Conservation (phyloP, 352 stramenopile genomes). For the Globisporangium viniferum region DNA sequence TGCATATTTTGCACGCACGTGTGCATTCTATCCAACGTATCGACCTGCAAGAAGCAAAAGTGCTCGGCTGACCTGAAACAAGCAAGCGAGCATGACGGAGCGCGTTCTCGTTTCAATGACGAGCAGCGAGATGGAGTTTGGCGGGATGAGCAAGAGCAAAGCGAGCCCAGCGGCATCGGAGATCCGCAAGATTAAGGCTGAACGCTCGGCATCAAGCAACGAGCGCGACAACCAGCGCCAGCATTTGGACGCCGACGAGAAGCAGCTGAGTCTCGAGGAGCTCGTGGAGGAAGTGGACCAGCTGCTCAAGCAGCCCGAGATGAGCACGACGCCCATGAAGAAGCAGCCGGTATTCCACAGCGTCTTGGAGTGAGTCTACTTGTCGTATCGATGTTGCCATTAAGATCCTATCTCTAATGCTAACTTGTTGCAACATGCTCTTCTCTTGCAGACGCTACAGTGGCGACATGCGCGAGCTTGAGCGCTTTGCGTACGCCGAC, state of each 20-base stretch:
- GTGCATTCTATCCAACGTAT: background rate
- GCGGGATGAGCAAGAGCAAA: background rate
- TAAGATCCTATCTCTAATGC: background rate
- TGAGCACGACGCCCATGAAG: slow-evolving; percentile 27
- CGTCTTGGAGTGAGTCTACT: slow-evolving; percentile 35
- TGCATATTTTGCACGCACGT: background rate
- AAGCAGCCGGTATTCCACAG: slow-evolving; percentile 36
- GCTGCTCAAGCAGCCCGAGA: slow-evolving; percentile 29
- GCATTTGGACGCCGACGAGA: background rate
- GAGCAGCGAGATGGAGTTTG: slow-evolving; percentile 3
- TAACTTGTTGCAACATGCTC: background rate
- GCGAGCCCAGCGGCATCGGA: slow-evolving; percentile 8
- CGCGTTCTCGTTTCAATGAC: slow-evolving; percentile 11
- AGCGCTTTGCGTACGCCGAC: slow-evolving; percentile 72
- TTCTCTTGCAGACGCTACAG: slow-evolving; percentile 28
- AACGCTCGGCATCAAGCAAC: background rate
- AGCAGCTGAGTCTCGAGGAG: slow-evolving; percentile 28
- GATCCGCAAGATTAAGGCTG: slow-evolving; percentile 17
- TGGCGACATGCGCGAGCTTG: slow-evolving; percentile 42
- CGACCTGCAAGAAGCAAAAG: background rate
- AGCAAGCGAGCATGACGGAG: slow-evolving; percentile 5
- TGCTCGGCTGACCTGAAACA: background rate
- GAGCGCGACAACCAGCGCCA: slow-evolving; percentile 10
- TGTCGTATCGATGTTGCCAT: too few relatives aligned
- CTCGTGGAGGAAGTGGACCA: slow-evolving; percentile 44